Base-by-base conservation (phyloP, 2,329 filamentous ascomycete species). In the Paecilomyces sp. region DNA sequence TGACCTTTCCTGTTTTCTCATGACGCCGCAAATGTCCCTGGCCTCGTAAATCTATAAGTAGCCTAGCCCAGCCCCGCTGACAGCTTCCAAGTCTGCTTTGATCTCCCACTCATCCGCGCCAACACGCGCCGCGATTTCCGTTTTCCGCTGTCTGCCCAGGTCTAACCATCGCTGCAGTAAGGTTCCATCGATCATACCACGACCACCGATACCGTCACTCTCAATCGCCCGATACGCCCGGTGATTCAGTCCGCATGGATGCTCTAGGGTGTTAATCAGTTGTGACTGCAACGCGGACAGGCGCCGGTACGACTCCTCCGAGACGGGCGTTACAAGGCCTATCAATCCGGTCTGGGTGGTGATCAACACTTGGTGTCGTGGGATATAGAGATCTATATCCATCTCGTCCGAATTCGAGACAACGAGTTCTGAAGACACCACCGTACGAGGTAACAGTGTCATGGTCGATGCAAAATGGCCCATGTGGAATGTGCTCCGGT, bases 401-500 rank as follows among this genome's bases (percentile, higher is more conserved):
- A 79, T 74, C 64, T 74, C 64, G 65, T 75, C 66, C 65, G 71
- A 64, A 68, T 70, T 62, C 68, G 72, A 59, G 62, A 68, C 64
- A 66, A 68, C 54, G 60, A 68, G 57, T 57, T 74, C 72, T 61
- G 77, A 75, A 56, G 81, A 71, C 15, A 79, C 79, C 55, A 85
- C 74, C 3, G 85, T 85, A 15, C 87, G 87, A 1, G 90, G 89
- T 34, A 97, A 82, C 55, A 97, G 84, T 22, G 88, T 86, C 66
- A 92, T 88, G 41, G 83, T 84, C 0, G 89, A 88, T 0, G 90
- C 86, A 64, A 88, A 83, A 73, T 96, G 90, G 41, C 91, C 92
- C 0, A 90, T 87, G 71, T 92, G 88, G 77, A 99, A 97, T 60
- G 91, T 90, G 57, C 90, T 91, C 61, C 90, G 87, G 74, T 93